Evolutionary conservation across 768 basidiomycete species (phyloP).

Genomic region (Zangia roseola): DNA sequence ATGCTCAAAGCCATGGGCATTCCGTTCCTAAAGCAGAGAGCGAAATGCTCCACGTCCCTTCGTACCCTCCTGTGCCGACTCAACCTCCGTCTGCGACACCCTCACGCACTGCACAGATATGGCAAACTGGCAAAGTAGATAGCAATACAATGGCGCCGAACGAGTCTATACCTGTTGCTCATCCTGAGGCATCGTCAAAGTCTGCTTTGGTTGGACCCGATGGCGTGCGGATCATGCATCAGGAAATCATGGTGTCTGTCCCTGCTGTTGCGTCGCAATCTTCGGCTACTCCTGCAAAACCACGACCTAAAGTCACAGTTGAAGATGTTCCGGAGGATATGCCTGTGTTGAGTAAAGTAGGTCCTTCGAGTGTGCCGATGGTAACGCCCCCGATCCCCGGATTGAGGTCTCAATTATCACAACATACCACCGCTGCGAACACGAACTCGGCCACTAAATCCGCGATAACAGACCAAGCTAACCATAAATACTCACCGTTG

Average conservation of each 20-base stretch:
- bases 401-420: conserved; percentile 10
- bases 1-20: background rate
- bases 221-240: conserved; percentile 6
- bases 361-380: background rate
- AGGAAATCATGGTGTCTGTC: conserved; percentile 10
- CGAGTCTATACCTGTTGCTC: background rate
- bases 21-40: conserved; percentile 17
- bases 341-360: conserved; percentile 12
- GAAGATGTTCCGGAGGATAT: conserved; percentile 30
- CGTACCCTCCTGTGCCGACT: background rate
- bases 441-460: conserved; percentile 3
- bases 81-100: conserved; percentile 1
- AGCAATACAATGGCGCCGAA: background rate
- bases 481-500: conserved; percentile 20
- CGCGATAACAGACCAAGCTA: conserved; percentile 7
- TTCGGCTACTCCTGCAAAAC: conserved; percentile 2
- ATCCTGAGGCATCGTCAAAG: conserved; percentile 9
- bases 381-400: conserved; percentile 5
- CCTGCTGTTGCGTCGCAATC: conserved; percentile 10
- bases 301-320: conserved; percentile 28
- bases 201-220: conserved; percentile 4
- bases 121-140: conserved; percentile 10
- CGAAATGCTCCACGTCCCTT: conserved; percentile 25
- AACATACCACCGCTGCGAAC: conserved; percentile 3
- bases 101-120: conserved; percentile 1